Percentiles rank a stretch among this genome's conserved stretches.
phyloP scores from a whole-genome alignment of 805 yeast genomes.

The Cyberlindnera japonica region DNA sequence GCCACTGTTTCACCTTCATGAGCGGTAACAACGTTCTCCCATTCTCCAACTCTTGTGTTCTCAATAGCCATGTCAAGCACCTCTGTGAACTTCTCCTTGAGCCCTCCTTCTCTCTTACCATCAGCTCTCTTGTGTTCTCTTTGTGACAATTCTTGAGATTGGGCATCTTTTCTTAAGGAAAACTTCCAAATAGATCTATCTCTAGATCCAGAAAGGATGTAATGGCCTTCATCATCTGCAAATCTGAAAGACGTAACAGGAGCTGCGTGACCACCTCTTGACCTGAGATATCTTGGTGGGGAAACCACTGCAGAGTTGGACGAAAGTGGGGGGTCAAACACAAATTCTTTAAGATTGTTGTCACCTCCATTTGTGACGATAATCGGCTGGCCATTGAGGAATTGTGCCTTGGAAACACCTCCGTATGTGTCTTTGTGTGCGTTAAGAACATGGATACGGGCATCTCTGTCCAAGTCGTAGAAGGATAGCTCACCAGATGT shows the following conservation, averaged over 20 bases:
- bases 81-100: constrained; percentile 73
- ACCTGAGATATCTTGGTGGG: constrained; percentile 88
- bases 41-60: constrained; percentile 74
- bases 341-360: constrained; percentile 82
- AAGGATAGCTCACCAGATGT: constrained; percentile 80
- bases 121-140: constrained; percentile 45
- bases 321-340: constrained; percentile 87
- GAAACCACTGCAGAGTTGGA: constrained; percentile 58
- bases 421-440: constrained; percentile 74
- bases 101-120: constrained; percentile 55
- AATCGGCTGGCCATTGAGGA: constrained; percentile 89
- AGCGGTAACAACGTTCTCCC: constrained; percentile 91
- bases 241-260: constrained; percentile 78
- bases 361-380: constrained; percentile 89
- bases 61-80: constrained; percentile 67
- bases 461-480: constrained; percentile 69
- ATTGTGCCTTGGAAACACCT: constrained; percentile 70
- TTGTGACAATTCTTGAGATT: constrained; percentile 90
- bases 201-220: constrained; percentile 77
- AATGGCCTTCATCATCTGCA: constrained; percentile 80
- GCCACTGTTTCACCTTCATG: constrained; percentile 83
- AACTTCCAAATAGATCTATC: constrained; percentile 89
- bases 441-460: constrained; percentile 71
- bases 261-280: constrained; percentile 96
- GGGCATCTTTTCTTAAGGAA: constrained; percentile 93